Base-by-base conservation (phyloP, 345 rosid species). In the Carallia pectinifolia region DNA sequence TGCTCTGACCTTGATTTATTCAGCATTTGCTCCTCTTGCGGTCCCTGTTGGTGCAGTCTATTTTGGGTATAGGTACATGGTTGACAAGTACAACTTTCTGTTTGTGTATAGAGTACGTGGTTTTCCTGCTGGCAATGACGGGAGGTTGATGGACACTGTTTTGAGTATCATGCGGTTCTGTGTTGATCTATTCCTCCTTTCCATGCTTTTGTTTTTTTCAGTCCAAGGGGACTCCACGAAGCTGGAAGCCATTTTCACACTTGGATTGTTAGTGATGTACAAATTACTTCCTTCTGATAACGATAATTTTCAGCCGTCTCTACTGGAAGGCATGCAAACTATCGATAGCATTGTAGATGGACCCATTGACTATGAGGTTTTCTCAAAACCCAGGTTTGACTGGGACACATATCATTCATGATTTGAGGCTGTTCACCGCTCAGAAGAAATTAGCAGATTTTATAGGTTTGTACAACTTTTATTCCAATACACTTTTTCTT, bases 61-160 rank as follows among this genome's bases (percentile, higher is more conserved):
- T 79, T 95, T 92, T 53, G 99, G 99, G 73, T 95, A 95, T 75
- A 84, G 97, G 81, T 95, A 92, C 72, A 84, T 92, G 71, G 99
- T 95, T 0, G 97, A 95, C 80, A 92, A 95, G 78, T 95, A 95
- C 85, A 95, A 95, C 83, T 95, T 95, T 81, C 82, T 95, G 23
- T 95, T 87, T 63, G 89, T 92, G 17, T 95, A 92, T 78, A 85
- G 99, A 86, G 99, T 92, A 23, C 81, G 87, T 4, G 99, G 97
- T 17, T 95, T 95, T 76, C 97, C 99, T 70, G 96, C 97, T 30
- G 97, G 97, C 50, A 95, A 95, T 52, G 99, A 95, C 58, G 99
- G 99, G 74, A 95, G 89, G 86, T 80, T 95, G 77, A 91, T 92
- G 99, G 99, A 95, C 74, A 88, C 92, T 0, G 99, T 95, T 33